Base-by-base conservation (phyloP, 768 basidiomycete genomes). In the Gautieria morchelliformis region DNA sequence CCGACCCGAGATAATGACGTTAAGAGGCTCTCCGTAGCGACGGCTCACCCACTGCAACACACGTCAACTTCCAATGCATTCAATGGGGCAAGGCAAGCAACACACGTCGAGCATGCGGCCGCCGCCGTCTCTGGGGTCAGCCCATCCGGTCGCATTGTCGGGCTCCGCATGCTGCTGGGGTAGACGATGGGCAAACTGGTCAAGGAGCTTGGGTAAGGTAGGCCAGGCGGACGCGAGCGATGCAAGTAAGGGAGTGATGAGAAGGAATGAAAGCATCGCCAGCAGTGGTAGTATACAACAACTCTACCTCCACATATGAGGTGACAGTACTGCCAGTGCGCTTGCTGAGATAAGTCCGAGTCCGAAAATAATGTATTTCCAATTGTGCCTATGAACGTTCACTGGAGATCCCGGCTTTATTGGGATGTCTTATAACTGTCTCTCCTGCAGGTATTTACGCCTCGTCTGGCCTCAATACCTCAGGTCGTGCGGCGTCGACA, bases 81-180 rank as follows among this genome's bases (percentile, higher is more conserved):
- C 24, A 44, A 45, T n/a, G n/a, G n/a, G n/a, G n/a, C 27, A 27
- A 47, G 47, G 30, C 42, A 58, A 19, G 63, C 0, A 15, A 68
- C 83, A 66, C 63, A 92, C 90, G 66, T 93, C 90, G 42, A 93
- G 70, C 59, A 90, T 75, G 22, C 77, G 77, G 4, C 90, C 90
- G 17, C 90, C 90, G 52, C 80, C 77, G 24, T 78, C 59, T 45
- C 89, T 76, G 19, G 91, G 91, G 68, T 93, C 90, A 50, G 73
- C 61, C 78, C 78, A 82, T 35, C 80, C 77, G 27, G 50, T 24
- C 22, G 9, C 15, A 30, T 52, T 52, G 2, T 14, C 39, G 5
- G 56, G 22, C 19, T 49, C 39, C 30, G 50, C 35, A 59, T 2
- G 5, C 5, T 27, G 27, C 27, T 27, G 27, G 27, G 27, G 27